Base-by-base conservation (phyloP, 2,329 filamentous ascomycete genomes). In the Niveomyces coronatus region DNA sequence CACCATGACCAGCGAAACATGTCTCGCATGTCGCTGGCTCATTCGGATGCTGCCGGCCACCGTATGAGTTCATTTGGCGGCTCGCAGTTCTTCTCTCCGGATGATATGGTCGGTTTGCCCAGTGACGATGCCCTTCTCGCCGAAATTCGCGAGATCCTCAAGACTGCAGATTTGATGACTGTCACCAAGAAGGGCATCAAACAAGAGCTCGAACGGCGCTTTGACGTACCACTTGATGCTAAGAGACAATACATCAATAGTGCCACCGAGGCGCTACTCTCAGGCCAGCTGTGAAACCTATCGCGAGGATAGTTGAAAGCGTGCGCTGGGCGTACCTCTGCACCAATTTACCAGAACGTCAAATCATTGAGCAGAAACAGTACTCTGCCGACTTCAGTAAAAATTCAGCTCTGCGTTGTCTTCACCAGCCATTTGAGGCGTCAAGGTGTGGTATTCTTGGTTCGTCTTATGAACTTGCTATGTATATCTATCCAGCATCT, bases 131-230 rank as follows among this genome's bases (percentile, higher is more conserved):
- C 85, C 9, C 70, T 98, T 35, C 67, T 98, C 45, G 81, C 86
- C 0, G 91, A 98, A 70, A 98, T 98, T 51, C 76, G 91, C 36
- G 87, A 95, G 54, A 94, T 98, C 46, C 67, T 98, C 45, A 76
- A 80, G 49, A 93, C 83, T 10, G 88, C 87, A 2, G 91, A 98
- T 63, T 65, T 98, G 54, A 98, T 98, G 91, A 88, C 77, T 4
- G 85, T 98, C 30, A 98, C 91, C 48, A 98, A 98, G 78, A 98
- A 98, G 76, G 86, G 84, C 51, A 84, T 98, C 62, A 96, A 96
- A 72, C 65, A 76, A 49, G 91, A 98, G 66, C 66, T 98, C 41
- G 91, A 98, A 70, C 77, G 79, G 53, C 76, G 88, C 45, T 98
- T 98, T 54, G 85, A 84, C 44, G 79, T 94, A 45, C 76, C 79